These are phyloP conservation scores for Kodamaea alishanica DNA, from an alignment of 1,139 yeast species.

Conservation along the genomic window DNA sequence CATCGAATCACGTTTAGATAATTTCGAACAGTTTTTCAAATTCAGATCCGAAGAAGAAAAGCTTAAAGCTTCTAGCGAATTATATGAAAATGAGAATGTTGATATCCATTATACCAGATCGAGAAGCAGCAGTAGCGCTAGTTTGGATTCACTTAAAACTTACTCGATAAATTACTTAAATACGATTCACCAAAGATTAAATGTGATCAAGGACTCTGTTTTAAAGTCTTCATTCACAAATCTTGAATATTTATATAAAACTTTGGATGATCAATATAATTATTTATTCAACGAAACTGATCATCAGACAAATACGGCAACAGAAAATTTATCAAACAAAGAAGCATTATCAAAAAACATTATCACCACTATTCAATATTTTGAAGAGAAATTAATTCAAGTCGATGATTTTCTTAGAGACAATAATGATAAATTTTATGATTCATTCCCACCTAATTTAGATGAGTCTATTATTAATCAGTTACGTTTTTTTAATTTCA, in stretches of 20 bases:
- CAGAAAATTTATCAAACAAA: constrained; percentile 9
- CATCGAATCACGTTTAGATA: constrained; percentile 51
- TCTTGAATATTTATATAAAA: constrained; percentile 45
- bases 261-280: constrained; percentile 55
- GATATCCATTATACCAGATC: constrained; percentile 8
- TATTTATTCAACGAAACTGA: constrained; percentile 29
- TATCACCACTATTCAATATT: constrained; percentile 50
- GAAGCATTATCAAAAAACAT: constrained; percentile 43
- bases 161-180: constrained; percentile 35
- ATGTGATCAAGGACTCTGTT: constrained; percentile 38
- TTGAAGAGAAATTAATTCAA: constrained; percentile 53
- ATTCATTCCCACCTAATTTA: too few relatives aligned
- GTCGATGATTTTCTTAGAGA: constrained; percentile 47
- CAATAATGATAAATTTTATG: constrained; percentile 16
- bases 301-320: constrained; percentile 11
- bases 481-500: constrained; percentile 54
- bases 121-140: constrained; percentile 2
- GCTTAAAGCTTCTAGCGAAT: constrained; percentile 2
- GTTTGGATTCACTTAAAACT: constrained; percentile 24
- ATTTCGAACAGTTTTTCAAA: constrained; percentile 50
- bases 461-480: constrained; percentile 30
- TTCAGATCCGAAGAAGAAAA: constrained; percentile 21
- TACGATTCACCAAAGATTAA: constrained; percentile 41
- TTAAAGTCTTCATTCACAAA: constrained; percentile 44
- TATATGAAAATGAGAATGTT: constrained; percentile 9